A percentile compares a stretch with the other conserved stretches of the same genome.
Evolutionary conservation across 1,284 basidiomycete species (phyloP).

Genomic region (Austroboletus niveus): DNA sequence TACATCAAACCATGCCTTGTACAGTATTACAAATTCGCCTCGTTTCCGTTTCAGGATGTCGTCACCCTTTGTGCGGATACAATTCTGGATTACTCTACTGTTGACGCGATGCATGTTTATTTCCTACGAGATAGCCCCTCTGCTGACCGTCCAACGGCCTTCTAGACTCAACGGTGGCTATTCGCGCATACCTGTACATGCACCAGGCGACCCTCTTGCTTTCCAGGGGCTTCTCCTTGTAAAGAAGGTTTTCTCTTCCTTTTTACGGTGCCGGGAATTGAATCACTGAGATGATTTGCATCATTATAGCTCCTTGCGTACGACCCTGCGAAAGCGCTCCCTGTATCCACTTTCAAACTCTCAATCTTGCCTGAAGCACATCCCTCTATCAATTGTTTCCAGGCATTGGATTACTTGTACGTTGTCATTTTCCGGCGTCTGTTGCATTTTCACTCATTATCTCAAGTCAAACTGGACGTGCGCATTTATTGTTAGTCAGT

Average conservation of each 20-base stretch:
- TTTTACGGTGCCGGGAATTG: neutral
- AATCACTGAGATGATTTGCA: neutral
- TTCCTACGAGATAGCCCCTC: neutral
- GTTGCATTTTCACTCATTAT: constrained; percentile 17
- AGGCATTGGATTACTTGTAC: constrained; percentile 83
- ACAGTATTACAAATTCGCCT: too few relatives aligned
- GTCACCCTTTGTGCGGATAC: constrained; percentile 76
- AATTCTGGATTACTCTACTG: constrained; percentile 76
- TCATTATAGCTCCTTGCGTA: constrained; percentile 71
- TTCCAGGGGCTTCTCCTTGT: constrained; percentile 89
- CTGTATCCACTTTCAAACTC: constrained; percentile 72
- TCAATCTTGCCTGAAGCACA: constrained; percentile 90
- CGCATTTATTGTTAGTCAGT: constrained; percentile 89
- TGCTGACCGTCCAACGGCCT: constrained; percentile 10
- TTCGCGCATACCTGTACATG: constrained; percentile 91
- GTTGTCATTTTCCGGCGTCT: constrained; percentile 18
- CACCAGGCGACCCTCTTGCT: constrained; percentile 68
- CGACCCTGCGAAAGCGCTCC: constrained; percentile 78
- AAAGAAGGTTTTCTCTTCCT: constrained; percentile 57
- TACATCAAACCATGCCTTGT: too few relatives aligned
- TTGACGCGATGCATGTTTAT: constrained; percentile 65
- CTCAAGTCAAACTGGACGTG: constrained; percentile 89
- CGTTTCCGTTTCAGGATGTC: constrained; percentile 54
- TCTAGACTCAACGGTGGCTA: constrained; percentile 76
- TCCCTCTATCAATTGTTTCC: constrained; percentile 84